Percentiles rank a stretch among this genome's conserved stretches.
Evolutionary conservation across 108 stramenopile genomes (phyloP).

Genomic region (Epithemia pelagica): DNA sequence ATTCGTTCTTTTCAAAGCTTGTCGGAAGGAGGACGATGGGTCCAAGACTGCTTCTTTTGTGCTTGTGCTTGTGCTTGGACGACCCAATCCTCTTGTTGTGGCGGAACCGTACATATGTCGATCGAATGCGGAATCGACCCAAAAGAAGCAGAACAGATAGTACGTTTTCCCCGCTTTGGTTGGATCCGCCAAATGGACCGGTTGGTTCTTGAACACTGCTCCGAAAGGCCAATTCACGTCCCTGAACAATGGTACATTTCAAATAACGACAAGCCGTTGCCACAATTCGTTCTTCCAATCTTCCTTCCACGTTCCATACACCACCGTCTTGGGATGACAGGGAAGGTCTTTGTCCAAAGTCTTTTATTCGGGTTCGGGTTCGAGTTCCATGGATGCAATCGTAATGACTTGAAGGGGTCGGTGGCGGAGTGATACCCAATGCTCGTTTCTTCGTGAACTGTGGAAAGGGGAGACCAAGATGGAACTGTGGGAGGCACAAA

Average conservation of each 20-base stretch:
- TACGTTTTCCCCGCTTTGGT: slow-evolving; percentile 1
- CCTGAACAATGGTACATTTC: neutral
- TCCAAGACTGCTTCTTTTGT: too few species aligned
- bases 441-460: neutral
- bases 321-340: neutral
- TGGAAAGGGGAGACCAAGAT: neutral
- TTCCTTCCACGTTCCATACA: slow-evolving; percentile 7
- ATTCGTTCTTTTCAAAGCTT: neutral
- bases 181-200: neutral
- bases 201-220: neutral
- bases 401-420: slow-evolving; percentile 9
- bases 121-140: slow-evolving; percentile 7
- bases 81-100: slow-evolving; percentile 6
- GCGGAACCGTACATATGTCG: slow-evolving; percentile 5
- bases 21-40: too few species aligned
- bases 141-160: slow-evolving; percentile 6
- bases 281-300: slow-evolving; percentile 6
- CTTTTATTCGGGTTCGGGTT: too few species aligned
- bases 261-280: slow-evolving; percentile 10
- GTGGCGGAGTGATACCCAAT: neutral
- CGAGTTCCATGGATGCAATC: slow-evolving; percentile 9
- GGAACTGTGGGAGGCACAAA: slow-evolving; percentile 2
- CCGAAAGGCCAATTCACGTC: slow-evolving; percentile 8
- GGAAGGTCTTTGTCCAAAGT: too few species aligned
- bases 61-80: too few species aligned